These are phyloP conservation scores for Harrya chromipes DNA, from an alignment of 768 basidiomycete genomes.

Conservation along the genomic window DNA sequence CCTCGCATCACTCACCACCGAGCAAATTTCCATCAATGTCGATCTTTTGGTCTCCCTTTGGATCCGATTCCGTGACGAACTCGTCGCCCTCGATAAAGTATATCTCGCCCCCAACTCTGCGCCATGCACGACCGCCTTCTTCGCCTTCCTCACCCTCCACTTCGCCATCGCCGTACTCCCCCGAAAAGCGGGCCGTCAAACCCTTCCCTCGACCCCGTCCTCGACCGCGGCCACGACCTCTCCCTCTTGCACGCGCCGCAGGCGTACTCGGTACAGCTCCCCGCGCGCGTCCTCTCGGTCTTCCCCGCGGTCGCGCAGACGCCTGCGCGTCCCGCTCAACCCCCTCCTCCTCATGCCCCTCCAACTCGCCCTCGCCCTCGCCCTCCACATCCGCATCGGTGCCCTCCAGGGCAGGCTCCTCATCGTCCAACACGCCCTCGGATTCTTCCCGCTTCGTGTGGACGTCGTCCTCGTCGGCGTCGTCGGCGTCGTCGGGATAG, in stretches of 20 bases:
- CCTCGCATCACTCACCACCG: constrained; percentile 56
- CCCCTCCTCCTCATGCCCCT: constrained; percentile 30
- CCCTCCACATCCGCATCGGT: constrained; percentile 27
- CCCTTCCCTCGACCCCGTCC: constrained; percentile 38
- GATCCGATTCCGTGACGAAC: constrained; percentile 76
- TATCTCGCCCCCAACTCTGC: constrained; percentile 67
- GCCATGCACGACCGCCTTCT: constrained; percentile 60
- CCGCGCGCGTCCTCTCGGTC: constrained; percentile 40
- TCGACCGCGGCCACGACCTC: constrained; percentile 41
- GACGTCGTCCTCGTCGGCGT: constrained; percentile 24
- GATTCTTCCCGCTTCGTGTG: constrained; percentile 32
- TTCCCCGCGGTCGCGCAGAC: constrained; percentile 34
- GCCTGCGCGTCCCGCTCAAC: constrained; percentile 35
- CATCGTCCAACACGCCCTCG: constrained; percentile 29
- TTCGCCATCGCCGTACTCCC: constrained; percentile 38
- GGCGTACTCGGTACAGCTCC: constrained; percentile 29
- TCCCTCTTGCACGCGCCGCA: constrained; percentile 29
- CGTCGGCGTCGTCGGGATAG: constrained; percentile 21
- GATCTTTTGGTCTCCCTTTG: constrained; percentile 89
- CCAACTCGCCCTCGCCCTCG: constrained; percentile 28
- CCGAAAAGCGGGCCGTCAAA: constrained; percentile 22
- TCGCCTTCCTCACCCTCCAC: constrained; percentile 39
- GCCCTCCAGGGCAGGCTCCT: constrained; percentile 29
- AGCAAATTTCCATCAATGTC: constrained; percentile 80
- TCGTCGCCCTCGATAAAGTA: constrained; percentile 89